Percentiles rank a stretch among this genome's conserved stretches.
Conservation (phyloP, 1,139 yeast genomes). For the Scheffersomyces stambukii region DNA sequence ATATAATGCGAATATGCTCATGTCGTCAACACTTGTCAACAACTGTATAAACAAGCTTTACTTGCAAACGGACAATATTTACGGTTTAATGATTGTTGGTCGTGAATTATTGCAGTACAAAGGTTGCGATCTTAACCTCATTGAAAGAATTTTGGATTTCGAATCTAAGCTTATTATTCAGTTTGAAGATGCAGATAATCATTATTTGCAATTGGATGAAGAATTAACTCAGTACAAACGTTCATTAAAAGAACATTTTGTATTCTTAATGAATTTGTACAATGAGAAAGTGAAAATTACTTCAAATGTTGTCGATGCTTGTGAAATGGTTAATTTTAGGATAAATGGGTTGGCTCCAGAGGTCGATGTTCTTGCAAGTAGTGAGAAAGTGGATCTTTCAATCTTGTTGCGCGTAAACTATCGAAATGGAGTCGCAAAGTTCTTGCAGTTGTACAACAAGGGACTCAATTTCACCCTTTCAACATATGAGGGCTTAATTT, state of each 20-base stretch:
- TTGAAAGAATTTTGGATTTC: conserved; percentile 23
- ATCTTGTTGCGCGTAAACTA: conserved; percentile 27
- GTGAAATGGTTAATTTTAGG: conserved; percentile 11
- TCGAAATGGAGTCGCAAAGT: conserved; percentile 23
- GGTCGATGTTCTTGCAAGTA: conserved; percentile 10
- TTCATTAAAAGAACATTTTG: conserved; percentile 17
- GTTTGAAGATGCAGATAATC: conserved; percentile 50
- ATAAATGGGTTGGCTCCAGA: conserved; percentile 1
- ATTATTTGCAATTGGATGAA: conserved; percentile 37
- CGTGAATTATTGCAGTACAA: conserved; percentile 18
- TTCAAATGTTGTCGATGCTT: conserved; percentile 18
- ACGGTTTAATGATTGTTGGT: conserved; percentile 28
- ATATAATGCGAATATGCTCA: conserved; percentile 15
- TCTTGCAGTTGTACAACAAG: conserved; percentile 22
- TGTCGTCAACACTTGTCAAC: conserved; percentile 29
- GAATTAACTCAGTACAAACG: conserved; percentile 28
- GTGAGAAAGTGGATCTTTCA: conserved; percentile 23
- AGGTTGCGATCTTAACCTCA: conserved; percentile 8
- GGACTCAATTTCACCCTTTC: conserved; percentile 27
- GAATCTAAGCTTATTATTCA: conserved; percentile 43
- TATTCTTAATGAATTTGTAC: conserved; percentile 1
- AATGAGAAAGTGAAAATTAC: conserved; percentile 9
- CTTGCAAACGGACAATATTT: conserved; percentile 31
- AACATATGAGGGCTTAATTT: conserved; percentile 35
- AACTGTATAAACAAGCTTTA: conserved; percentile 25